Evolutionary conservation across 768 basidiomycete species (phyloP).

Genomic region (Termitomyces sp.): DNA sequence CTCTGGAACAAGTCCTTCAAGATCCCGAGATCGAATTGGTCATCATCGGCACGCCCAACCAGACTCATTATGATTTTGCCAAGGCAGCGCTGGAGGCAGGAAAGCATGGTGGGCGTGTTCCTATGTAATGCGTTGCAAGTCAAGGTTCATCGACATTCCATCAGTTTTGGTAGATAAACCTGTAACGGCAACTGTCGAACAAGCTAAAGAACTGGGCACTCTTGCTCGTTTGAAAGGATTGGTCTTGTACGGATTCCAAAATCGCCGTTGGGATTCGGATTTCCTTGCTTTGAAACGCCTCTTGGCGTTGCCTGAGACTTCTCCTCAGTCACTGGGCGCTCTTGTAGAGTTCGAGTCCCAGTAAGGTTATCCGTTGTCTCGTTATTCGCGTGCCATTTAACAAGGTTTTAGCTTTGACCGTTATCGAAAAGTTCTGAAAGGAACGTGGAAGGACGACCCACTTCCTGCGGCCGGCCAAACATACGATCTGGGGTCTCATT

Average conservation of each 20-base stretch:
- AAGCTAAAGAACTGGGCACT: slow-evolving; percentile 58
- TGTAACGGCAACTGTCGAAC: slow-evolving; percentile 53
- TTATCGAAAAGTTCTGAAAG: slow-evolving; percentile 60
- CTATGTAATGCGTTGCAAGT: background rate
- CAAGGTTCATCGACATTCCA: background rate
- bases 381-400: slow-evolving; percentile 1
- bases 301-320: slow-evolving; percentile 48
- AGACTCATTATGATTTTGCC: slow-evolving; percentile 67
- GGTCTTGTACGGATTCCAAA: slow-evolving; percentile 71
- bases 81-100: slow-evolving; percentile 66
- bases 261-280: slow-evolving; percentile 78
- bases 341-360: slow-evolving; percentile 75
- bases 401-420: slow-evolving; percentile 60
- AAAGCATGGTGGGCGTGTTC: slow-evolving; percentile 56
- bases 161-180: slow-evolving; percentile 82
- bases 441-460: slow-evolving; percentile 77
- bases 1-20: slow-evolving; percentile 55
- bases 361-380: slow-evolving; percentile 33
- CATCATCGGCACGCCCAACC: slow-evolving; percentile 68
- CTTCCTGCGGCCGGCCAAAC: slow-evolving; percentile 60
- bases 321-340: slow-evolving; percentile 54
- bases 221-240: slow-evolving; percentile 59
- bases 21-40: slow-evolving; percentile 68
- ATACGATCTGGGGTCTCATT: slow-evolving; percentile 79
- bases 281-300: slow-evolving; percentile 64